Conservation (phyloP, 192 early-diverging fungal genomes). For the Rhizoclosmatium globosum region DNA sequence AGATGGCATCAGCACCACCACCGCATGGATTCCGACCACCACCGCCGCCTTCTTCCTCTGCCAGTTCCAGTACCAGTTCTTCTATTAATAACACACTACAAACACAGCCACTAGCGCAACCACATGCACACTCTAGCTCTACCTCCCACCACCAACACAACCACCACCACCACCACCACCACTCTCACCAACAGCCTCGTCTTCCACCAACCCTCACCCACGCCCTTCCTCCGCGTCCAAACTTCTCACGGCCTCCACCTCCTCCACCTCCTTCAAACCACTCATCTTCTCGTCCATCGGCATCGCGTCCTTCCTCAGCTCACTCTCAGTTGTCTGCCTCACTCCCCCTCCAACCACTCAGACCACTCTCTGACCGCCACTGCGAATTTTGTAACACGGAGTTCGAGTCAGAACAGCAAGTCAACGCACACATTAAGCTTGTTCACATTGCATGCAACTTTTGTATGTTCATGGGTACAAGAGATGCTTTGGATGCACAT, state of each 20-base stretch:
- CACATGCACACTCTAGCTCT: background rate
- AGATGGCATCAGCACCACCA: constrained; percentile 3
- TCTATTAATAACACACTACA: too few relatives aligned
- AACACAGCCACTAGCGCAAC: too few relatives aligned
- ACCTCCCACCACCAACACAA: background rate
- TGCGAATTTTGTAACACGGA: background rate
- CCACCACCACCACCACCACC: background rate
- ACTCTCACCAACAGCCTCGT: background rate
- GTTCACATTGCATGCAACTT: constrained; percentile 26
- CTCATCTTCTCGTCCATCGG: background rate
- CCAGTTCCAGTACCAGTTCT: background rate
- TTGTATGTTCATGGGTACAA: constrained; percentile 21
- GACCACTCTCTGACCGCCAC: background rate
- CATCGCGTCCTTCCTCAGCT: background rate
- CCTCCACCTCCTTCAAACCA: background rate
- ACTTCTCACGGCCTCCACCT: background rate
- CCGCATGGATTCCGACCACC: constrained; percentile 29
- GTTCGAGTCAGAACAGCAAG: constrained; percentile 3
- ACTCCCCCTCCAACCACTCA: background rate
- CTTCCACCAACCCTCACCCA: background rate
- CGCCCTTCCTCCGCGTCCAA: constrained; percentile 3
- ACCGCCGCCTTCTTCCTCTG: constrained; percentile 13
- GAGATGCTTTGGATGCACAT: constrained; percentile 13
- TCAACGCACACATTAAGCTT: constrained; percentile 5
- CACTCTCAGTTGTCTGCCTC: background rate